A percentile compares a stretch with the other conserved stretches of the same genome.
These are phyloP conservation scores for Metschnikowia hibisci DNA, from an alignment of 805 yeast species.

Conservation along the genomic window DNA sequence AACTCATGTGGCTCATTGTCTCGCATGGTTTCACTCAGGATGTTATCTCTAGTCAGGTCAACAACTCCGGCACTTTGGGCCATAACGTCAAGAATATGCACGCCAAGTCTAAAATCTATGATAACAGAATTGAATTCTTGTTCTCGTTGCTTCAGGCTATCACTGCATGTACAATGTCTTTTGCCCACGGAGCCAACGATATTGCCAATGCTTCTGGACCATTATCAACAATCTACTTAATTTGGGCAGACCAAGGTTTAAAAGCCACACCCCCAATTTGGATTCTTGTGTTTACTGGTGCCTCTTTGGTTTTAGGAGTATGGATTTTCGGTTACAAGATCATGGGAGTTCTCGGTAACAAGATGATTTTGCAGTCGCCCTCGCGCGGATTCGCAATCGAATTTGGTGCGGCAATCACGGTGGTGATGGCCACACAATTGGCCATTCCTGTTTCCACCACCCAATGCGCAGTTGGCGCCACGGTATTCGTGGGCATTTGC, in stretches of 20 bases:
- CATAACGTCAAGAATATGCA: slow-evolving; percentile 51
- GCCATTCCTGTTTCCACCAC: slow-evolving; percentile 74
- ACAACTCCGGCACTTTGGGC: slow-evolving; percentile 36
- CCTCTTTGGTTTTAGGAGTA: slow-evolving; percentile 59
- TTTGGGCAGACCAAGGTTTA: slow-evolving; percentile 53
- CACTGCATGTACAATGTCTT: slow-evolving; percentile 76
- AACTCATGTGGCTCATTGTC: slow-evolving; percentile 44
- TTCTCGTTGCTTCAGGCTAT: slow-evolving; percentile 66
- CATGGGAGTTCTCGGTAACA: slow-evolving; percentile 69
- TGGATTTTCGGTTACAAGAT: slow-evolving; percentile 73
- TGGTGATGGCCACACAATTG: slow-evolving; percentile 70
- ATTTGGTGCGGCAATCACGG: slow-evolving; percentile 73
- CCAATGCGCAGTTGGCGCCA: slow-evolving; percentile 75
- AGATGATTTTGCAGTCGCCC: slow-evolving; percentile 71
- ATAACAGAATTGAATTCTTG: slow-evolving; percentile 64
- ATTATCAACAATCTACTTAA: slow-evolving; percentile 56
- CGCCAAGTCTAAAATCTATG: slow-evolving; percentile 58
- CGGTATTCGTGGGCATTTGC: slow-evolving; percentile 71
- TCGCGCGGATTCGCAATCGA: slow-evolving; percentile 75
- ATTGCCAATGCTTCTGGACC: slow-evolving; percentile 79
- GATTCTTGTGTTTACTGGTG: slow-evolving; percentile 68
- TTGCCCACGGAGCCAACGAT: slow-evolving; percentile 81
- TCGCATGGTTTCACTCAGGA: slow-evolving; percentile 65
- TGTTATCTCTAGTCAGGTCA: slow-evolving; percentile 49
- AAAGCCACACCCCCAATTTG: slow-evolving; percentile 66